Evolutionary conservation across 768 basidiomycete species (phyloP).

Genomic region (Phylloporus scabripes): DNA sequence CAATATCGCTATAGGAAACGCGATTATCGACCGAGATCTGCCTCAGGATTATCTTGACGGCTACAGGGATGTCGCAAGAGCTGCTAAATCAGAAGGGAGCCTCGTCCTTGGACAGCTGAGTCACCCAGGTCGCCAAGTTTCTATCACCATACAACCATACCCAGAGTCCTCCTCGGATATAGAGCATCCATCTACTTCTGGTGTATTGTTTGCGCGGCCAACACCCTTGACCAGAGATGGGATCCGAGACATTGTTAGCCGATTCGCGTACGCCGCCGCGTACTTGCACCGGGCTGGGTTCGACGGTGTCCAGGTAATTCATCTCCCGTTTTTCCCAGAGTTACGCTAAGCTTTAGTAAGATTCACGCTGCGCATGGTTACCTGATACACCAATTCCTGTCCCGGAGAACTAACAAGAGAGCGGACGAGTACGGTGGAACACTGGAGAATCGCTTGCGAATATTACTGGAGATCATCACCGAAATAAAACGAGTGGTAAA

Average conservation of each 20-base stretch:
- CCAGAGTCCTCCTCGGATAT: constrained; percentile 32
- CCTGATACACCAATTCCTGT: constrained; percentile 45
- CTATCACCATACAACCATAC: constrained; percentile 32
- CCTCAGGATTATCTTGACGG: constrained; percentile 20
- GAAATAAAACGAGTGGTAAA: constrained; percentile 39
- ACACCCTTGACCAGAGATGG: constrained; percentile 41
- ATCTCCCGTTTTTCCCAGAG: background rate
- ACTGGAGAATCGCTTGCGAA: constrained; percentile 45
- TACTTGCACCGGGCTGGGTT: constrained; percentile 57
- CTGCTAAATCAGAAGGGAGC: constrained; percentile 28
- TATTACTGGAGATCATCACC: constrained; percentile 42
- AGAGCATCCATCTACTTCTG: constrained; percentile 31
- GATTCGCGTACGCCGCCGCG: constrained; percentile 50
- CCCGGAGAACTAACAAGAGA: constrained; percentile 40
- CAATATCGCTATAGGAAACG: constrained; percentile 20
- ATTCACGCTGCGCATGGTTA: constrained; percentile 43
- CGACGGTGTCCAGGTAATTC: constrained; percentile 52
- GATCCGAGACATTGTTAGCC: constrained; percentile 44
- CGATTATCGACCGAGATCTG: constrained; percentile 29
- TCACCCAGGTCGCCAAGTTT: constrained; percentile 32
- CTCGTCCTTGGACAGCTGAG: constrained; percentile 30
- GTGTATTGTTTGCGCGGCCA: constrained; percentile 29
- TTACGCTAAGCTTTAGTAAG: constrained; percentile 12
- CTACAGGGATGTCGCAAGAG: constrained; percentile 23
- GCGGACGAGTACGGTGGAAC: constrained; percentile 56